Base-by-base conservation (phyloP, 768 basidiomycete genomes). In the Rhizopogon roseolus region DNA sequence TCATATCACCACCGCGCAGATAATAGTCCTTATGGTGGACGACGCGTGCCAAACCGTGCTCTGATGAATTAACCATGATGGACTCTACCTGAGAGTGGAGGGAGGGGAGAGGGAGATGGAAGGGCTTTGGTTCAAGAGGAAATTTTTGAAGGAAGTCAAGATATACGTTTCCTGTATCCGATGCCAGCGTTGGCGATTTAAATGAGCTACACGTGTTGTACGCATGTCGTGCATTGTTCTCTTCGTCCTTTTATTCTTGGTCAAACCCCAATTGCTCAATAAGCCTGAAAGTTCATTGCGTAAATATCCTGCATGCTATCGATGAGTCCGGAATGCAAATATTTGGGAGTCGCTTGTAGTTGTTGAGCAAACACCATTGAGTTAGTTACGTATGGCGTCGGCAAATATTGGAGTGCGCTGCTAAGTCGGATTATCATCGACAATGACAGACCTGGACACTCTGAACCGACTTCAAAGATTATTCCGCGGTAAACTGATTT, bases 1-100 rank as follows among this genome's bases (percentile, higher is more conserved):
- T 77, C 19, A 86, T 60, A 64, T 88, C 85, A 5, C 78, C 86
- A 0, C 79, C 77, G 36, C 71, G 69, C 25, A 88, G 64, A 56
- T 85, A 86, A 59, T 80, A 87, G 49, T 71, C 69, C 49, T 70
- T 69, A 64, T 71, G 68, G 37, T 68, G 68, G 5, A 71, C 65
- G 51, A 69, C 65, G 29, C 67, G 67, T 10, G 65, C 64, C 1
- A 69, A 52, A 11, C 67, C 67, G 11, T 64, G 62, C 22, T 67
- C 65, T 32, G 57, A 57, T 29, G 62, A 44, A 7, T 56, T 50
- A 38, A 51, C 57, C 67, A 69, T 70, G 62, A 67, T 43, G 3
- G 58, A 63, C 34, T 45, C 40, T 48, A 46, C 42, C 4, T 63
- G 54, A 16, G 62, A 60, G 52, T 61, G 57, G 59, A 71, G 62